These are phyloP conservation scores for Perkinsus marinus DNA, from an alignment of 169 alveolate genomes.

Conservation along the genomic window DNA sequence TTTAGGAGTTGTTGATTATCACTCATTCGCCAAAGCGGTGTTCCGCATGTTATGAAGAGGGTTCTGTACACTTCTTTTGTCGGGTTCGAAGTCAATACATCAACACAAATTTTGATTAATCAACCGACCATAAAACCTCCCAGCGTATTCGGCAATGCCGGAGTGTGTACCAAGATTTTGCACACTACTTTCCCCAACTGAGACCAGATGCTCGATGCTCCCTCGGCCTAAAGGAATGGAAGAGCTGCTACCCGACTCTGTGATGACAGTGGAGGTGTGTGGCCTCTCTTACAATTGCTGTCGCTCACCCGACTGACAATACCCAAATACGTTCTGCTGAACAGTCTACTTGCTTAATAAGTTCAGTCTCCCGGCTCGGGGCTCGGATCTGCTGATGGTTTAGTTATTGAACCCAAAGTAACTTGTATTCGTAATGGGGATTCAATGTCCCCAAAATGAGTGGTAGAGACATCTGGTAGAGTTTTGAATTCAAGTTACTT, in stretches of 20 bases:
- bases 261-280: neutral
- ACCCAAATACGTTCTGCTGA: neutral
- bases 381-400: neutral
- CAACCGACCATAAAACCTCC: neutral
- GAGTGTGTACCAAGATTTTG: neutral
- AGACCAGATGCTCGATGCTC: neutral
- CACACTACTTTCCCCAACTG: neutral
- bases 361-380: neutral
- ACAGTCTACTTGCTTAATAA: neutral
- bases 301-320: neutral
- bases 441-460: too few species aligned
- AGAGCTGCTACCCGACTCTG: neutral
- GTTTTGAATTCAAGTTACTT: too few species aligned
- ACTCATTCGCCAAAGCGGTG: too few species aligned
- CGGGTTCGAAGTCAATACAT: neutral
- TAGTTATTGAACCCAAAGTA: neutral
- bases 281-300: neutral
- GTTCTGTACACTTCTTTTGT: neutral
- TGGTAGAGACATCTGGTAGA: too few species aligned
- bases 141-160: neutral
- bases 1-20: too few species aligned
- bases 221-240: too few species aligned
- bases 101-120: neutral
- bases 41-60: neutral
- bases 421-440: neutral